These are phyloP conservation scores for Fusarium robinianum DNA, from an alignment of 2,329 filamentous ascomycete genomes.

Conservation along the genomic window DNA sequence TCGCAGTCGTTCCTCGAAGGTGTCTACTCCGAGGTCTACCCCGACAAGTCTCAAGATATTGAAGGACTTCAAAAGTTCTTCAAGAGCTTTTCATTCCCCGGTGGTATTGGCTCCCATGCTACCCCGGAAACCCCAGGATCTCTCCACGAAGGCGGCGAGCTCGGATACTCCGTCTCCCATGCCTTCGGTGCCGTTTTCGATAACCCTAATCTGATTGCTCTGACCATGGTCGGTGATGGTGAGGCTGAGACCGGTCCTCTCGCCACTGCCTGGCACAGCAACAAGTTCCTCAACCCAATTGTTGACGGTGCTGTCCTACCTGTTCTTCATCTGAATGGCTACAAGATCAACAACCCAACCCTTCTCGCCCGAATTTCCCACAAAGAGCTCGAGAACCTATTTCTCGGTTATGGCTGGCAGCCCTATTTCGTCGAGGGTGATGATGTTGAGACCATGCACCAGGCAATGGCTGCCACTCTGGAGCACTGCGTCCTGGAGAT, in stretches of 20 bases:
- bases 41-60: slow-evolving; percentile 69
- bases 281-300: slow-evolving; percentile 80
- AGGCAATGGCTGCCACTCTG: slow-evolving; percentile 78
- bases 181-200: slow-evolving; percentile 79
- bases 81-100: slow-evolving; percentile 82
- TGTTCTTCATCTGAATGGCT: slow-evolving; percentile 78
- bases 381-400: slow-evolving; percentile 70
- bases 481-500: slow-evolving; percentile 75
- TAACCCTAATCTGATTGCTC: slow-evolving; percentile 71
- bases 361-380: slow-evolving; percentile 74
- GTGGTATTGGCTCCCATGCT: slow-evolving; percentile 76
- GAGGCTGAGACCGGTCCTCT: slow-evolving; percentile 81
- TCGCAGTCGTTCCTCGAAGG: slow-evolving; percentile 79
- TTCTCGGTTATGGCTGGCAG: slow-evolving; percentile 76
- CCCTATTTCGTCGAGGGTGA: slow-evolving; percentile 81
- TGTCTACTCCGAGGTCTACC: slow-evolving; percentile 77
- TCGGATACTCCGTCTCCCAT: slow-evolving; percentile 81
- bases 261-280: slow-evolving; percentile 81
- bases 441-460: slow-evolving; percentile 75
- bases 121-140: slow-evolving; percentile 79
- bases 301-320: slow-evolving; percentile 78
- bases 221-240: slow-evolving; percentile 80
- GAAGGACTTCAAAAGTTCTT: slow-evolving; percentile 76
- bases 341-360: slow-evolving; percentile 84
- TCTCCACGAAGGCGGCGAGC: slow-evolving; percentile 78